Evolutionary conservation across 2,329 filamentous ascomycete species (phyloP), one percentile per base, ranked within the genome.

Genomic region (Zopfia rhizophila): DNA sequence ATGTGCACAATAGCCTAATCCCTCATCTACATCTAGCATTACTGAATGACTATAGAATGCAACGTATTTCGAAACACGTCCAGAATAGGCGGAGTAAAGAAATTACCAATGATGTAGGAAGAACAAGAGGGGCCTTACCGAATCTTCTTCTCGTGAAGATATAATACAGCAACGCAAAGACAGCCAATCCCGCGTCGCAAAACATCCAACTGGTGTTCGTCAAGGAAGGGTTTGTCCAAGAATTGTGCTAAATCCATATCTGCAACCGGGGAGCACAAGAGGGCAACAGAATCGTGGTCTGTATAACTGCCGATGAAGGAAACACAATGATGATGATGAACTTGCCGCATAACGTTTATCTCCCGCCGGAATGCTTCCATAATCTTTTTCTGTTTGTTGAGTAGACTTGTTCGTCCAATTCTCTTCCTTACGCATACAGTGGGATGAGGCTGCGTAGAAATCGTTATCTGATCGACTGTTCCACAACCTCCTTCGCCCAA

Each of bases 341-440:
- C 29, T 32, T 16, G 29, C 10, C 29, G 29, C 29, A 32, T 32
- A 32, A 32, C 29, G 8, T 32, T 14, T 7, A 32, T 14, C 16
- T 32, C 29, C 29, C 16, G 8, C 16, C 16, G 8, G 14, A 32
- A 10, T 7, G 29, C 29, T 32, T 32, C 24, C 24, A 27, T 27
- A 27, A 27, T n/a, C 8, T n/a, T 8, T 27, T 27, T 27, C 24
- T 27, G 24, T n/a, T n/a, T 25, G 1, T 52, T 50, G 16, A 57
- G 36, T 12, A 29, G 42, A 7, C 28, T 48, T 2, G 41, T 27
- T 30, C 52, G n/a, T 24, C 37, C 37, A n/a, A 53, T 51, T 18
- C 31, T 45, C 40, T 58, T 58, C 4, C 51, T 33, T 10, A 55
- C 51, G 16, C 51, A 58, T 10, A 35, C 31, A 8, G 40, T 21